phyloP scores from a whole-genome alignment of 208 protist genomes.

The Acanthamoeba divionensis region DNA sequence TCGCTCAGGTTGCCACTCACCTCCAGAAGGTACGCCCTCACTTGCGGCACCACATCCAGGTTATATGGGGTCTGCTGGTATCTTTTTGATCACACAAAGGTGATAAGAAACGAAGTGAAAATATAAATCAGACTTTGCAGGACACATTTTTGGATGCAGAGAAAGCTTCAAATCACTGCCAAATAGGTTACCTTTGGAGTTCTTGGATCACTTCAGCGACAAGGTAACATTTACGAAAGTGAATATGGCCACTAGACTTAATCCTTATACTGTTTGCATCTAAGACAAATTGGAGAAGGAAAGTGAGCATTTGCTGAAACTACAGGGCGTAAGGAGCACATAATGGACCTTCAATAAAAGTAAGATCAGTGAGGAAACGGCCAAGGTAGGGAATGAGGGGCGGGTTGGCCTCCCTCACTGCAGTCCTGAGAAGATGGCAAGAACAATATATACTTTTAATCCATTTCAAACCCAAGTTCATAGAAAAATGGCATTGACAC shows the following conservation, averaged over 20 bases:
- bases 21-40: slow-evolving; percentile 11
- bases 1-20: not conserved
- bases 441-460: no score
- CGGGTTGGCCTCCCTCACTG: slow-evolving; percentile 32
- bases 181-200: slow-evolving; percentile 7
- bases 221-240: slow-evolving; percentile 55
- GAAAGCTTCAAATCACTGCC: not conserved
- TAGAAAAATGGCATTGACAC: no score
- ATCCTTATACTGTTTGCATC: slow-evolving; percentile 50
- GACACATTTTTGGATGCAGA: not conserved
- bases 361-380: slow-evolving; percentile 49
- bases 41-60: not conserved
- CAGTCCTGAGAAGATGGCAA: not conserved
- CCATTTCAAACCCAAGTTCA: no score
- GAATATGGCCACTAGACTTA: not conserved
- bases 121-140: not conserved
- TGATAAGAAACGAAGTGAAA: not conserved
- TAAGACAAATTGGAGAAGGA: not conserved
- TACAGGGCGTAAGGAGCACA: not conserved
- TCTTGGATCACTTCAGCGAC: slow-evolving; percentile 52
- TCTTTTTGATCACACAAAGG: not conserved
- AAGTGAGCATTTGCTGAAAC: not conserved
- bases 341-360: slow-evolving; percentile 4
- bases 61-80: slow-evolving; percentile 53
- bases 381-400: slow-evolving; percentile 52